These are phyloP conservation scores for Neurospora sublineolata DNA, from an alignment of 495 filamentous ascomycete species.

Conservation along the genomic window DNA sequence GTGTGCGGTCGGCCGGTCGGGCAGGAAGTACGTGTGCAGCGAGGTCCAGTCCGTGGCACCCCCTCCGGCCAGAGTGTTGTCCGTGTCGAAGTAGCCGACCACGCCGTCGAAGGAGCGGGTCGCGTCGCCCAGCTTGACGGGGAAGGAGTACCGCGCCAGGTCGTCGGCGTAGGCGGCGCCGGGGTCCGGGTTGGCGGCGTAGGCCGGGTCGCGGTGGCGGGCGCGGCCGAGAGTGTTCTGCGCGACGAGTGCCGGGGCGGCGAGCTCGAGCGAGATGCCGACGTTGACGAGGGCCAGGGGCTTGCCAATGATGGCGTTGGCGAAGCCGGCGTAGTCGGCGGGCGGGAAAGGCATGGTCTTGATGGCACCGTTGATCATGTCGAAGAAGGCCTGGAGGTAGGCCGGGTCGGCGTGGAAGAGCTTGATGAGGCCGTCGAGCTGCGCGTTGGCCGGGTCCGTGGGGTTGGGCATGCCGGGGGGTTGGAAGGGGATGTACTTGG, in stretches of 20 bases:
- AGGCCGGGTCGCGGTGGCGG: not conserved
- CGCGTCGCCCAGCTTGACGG: constrained; percentile 29
- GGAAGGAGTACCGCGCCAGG: constrained; percentile 17
- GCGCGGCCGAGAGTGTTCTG: constrained; percentile 7
- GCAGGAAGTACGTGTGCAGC: not conserved
- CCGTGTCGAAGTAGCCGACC: constrained; percentile 25
- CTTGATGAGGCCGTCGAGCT: constrained; percentile 27
- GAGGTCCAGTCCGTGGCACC: constrained; percentile 1
- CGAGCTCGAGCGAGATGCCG: constrained; percentile 29
- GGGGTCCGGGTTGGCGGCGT: not conserved
- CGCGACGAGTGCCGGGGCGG: constrained; percentile 2
- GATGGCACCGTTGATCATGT: constrained; percentile 22
- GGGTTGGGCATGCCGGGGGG: not conserved
- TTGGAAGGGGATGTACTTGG: constrained; percentile 29
- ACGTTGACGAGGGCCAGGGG: constrained; percentile 30
- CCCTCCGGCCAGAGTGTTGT: not conserved
- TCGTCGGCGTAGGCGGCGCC: not conserved
- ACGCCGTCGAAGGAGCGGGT: constrained; percentile 25
- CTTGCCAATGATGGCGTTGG: constrained; percentile 23
- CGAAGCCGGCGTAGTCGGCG: constrained; percentile 1
- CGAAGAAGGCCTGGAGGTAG: constrained; percentile 28
- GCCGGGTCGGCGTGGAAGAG: constrained; percentile 8
- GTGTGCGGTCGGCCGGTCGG: not conserved
- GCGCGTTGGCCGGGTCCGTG: constrained; percentile 4
- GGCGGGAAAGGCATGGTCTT: not conserved